These are phyloP conservation scores for Gardenia jasminoides DNA, from an alignment of 257 asterid species.

Conservation along the genomic window DNA sequence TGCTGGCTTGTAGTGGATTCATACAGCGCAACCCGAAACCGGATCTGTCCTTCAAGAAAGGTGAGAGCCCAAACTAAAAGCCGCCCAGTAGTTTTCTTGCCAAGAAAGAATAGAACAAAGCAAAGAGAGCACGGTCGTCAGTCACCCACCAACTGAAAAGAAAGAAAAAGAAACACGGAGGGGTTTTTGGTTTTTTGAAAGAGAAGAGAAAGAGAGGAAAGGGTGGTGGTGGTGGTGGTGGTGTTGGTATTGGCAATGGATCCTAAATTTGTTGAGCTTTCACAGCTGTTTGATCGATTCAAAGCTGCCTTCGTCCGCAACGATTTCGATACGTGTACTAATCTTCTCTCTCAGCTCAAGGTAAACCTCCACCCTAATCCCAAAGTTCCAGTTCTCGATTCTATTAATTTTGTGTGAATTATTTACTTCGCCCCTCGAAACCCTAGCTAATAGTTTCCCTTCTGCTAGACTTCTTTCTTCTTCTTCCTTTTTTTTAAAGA, in stretches of 20 bases:
- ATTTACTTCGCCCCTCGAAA: not conserved
- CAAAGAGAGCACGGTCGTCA: too few species aligned
- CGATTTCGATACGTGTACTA: constrained; percentile 63
- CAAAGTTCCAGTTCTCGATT: not conserved
- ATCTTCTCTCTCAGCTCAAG: constrained; percentile 77
- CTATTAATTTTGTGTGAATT: not conserved
- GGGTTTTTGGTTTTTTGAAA: not conserved
- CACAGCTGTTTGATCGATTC: constrained; percentile 69
- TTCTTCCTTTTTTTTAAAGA: not conserved
- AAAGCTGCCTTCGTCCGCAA: constrained; percentile 68
- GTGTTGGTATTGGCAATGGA: constrained; percentile 37
- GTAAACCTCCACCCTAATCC: constrained; percentile 25
- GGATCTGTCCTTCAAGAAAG: too few species aligned
- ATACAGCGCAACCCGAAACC: too few species aligned
- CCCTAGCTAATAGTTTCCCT: not conserved
- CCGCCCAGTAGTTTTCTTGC: constrained; percentile 8
- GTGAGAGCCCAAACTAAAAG: too few species aligned
- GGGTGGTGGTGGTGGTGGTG: too few species aligned
- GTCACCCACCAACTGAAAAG: too few species aligned
- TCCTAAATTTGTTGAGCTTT: constrained; percentile 63
- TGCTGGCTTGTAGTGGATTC: too few species aligned
- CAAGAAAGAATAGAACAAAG: constrained; percentile 10
- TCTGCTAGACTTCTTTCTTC: not conserved
- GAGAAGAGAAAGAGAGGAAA: not conserved
- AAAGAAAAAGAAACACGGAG: too few species aligned